Evolutionary conservation across 2,329 filamentous ascomycete species (phyloP).

Genomic region (Harringtonia lauricola): DNA sequence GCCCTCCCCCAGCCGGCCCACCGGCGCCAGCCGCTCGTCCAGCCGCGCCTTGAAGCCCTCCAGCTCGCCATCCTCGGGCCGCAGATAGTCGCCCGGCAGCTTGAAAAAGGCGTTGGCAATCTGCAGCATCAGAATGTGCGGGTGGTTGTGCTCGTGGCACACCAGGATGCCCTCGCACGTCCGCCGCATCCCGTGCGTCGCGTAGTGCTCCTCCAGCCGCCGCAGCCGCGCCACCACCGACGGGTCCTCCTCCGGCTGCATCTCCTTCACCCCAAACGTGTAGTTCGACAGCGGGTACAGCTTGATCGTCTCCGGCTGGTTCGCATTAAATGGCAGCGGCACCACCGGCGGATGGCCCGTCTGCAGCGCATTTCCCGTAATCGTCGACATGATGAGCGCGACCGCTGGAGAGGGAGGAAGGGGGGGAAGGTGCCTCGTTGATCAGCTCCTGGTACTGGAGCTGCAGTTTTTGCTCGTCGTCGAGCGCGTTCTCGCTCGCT

Average conservation of each 20-base stretch:
- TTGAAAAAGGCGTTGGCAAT: constrained; percentile 99
- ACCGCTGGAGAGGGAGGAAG: neutral
- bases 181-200: constrained; percentile 84
- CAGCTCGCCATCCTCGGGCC: constrained; percentile 80
- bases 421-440: too few relatives aligned
- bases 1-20: constrained; percentile 75
- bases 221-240: constrained; percentile 87
- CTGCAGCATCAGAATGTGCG: constrained; percentile 97
- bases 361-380: constrained; percentile 64
- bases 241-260: constrained; percentile 93
- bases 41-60: constrained; percentile 89
- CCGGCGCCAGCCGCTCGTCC: constrained; percentile 86
- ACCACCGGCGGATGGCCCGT: constrained; percentile 69
- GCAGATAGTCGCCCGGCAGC: constrained; percentile 89
- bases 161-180: constrained; percentile 96
- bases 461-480: too few relatives aligned
- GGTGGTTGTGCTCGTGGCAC: constrained; percentile 98
- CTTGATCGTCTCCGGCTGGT: constrained; percentile 81
- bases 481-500: too few relatives aligned
- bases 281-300: constrained; percentile 96
- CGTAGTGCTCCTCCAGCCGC: constrained; percentile 92
- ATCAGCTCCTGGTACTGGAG: neutral
- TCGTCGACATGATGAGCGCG: constrained; percentile 60
- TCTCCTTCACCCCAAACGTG: constrained; percentile 97
- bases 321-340: constrained; percentile 74